Evolutionary conservation across 2,329 filamentous ascomycete species (phyloP).

Genomic region (Penicillium sp.): DNA sequence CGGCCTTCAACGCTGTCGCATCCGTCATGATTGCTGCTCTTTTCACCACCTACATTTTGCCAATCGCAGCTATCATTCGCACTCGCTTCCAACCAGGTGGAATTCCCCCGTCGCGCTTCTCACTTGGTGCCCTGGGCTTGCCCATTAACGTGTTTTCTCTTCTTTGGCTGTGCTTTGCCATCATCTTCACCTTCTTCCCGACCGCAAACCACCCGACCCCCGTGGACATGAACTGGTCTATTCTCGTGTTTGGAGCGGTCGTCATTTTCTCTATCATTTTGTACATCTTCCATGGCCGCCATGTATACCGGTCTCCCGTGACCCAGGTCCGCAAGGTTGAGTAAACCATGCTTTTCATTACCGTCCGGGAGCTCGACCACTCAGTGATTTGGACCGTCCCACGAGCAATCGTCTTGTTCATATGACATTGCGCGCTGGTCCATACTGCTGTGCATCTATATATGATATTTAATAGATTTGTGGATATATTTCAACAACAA

Average conservation of each 20-base stretch:
- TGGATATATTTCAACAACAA: too few relatives aligned
- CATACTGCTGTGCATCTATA: too few relatives aligned
- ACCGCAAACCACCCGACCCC: constrained; percentile 22
- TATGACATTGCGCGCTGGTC: background rate
- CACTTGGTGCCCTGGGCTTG: constrained; percentile 29
- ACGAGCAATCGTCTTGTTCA: constrained; percentile 1
- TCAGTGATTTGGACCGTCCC: background rate
- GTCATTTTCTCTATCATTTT: constrained; percentile 25
- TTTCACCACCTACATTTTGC: constrained; percentile 55
- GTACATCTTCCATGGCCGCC: constrained; percentile 23
- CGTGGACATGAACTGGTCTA: constrained; percentile 29
- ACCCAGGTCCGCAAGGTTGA: constrained; percentile 23
- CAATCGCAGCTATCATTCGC: constrained; percentile 24
- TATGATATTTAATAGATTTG: too few relatives aligned
- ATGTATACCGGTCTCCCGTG: constrained; percentile 24
- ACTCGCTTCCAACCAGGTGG: constrained; percentile 22
- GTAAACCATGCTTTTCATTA: background rate
- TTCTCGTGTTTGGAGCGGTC: constrained; percentile 25
- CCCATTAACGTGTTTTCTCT: constrained; percentile 31
- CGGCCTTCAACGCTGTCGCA: constrained; percentile 57
- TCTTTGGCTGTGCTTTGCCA: constrained; percentile 28
- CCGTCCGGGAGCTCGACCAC: too few relatives aligned
- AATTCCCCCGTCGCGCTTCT: constrained; percentile 24
- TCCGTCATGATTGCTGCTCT: constrained; percentile 54
- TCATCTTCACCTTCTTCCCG: constrained; percentile 35